These are phyloP conservation scores for Melastoma candidum DNA, from an alignment of 441 rosid species.

Conservation along the genomic window DNA sequence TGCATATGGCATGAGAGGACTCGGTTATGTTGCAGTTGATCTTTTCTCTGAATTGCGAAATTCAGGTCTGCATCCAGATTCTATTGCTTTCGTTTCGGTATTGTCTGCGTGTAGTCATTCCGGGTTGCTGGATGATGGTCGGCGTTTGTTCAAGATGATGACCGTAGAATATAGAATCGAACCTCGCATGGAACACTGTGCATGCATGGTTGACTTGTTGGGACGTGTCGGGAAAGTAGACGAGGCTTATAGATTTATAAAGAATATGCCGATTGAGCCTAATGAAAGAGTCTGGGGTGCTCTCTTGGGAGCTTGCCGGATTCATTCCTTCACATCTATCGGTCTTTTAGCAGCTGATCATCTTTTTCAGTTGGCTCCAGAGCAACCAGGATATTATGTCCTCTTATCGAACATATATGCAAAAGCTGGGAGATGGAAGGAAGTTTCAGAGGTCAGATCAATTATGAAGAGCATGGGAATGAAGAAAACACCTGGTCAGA, in stretches of 20 bases:
- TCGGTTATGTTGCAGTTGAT: conserved; percentile 34
- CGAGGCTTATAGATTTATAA: conserved; percentile 39
- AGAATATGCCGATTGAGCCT: conserved; percentile 39
- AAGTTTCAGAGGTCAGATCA: conserved; percentile 32
- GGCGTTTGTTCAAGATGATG: conserved; percentile 32
- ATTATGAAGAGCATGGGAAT: conserved; percentile 45
- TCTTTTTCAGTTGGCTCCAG: conserved; percentile 34
- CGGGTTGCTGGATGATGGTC: conserved; percentile 42
- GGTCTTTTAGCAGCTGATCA: conserved; percentile 51
- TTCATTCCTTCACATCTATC: conserved; percentile 30
- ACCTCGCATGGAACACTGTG: conserved; percentile 46
- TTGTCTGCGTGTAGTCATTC: conserved; percentile 57
- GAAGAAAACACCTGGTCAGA: conserved; percentile 38
- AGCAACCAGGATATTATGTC: conserved; percentile 45
- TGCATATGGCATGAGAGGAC: conserved; percentile 48
- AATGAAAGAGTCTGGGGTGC: conserved; percentile 56
- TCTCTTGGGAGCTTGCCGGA: conserved; percentile 39
- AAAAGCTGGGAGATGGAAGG: conserved; percentile 50
- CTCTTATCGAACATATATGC: conserved; percentile 52
- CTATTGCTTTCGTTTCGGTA: conserved; percentile 49
- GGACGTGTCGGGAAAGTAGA: conserved; percentile 47
- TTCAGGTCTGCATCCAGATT: conserved; percentile 40
- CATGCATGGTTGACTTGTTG: conserved; percentile 53
- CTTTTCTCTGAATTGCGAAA: conserved; percentile 40
- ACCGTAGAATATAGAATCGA: conserved; percentile 27